Base-by-base conservation (phyloP, 805 yeast genomes). In the Metschnikowia borealis region DNA sequence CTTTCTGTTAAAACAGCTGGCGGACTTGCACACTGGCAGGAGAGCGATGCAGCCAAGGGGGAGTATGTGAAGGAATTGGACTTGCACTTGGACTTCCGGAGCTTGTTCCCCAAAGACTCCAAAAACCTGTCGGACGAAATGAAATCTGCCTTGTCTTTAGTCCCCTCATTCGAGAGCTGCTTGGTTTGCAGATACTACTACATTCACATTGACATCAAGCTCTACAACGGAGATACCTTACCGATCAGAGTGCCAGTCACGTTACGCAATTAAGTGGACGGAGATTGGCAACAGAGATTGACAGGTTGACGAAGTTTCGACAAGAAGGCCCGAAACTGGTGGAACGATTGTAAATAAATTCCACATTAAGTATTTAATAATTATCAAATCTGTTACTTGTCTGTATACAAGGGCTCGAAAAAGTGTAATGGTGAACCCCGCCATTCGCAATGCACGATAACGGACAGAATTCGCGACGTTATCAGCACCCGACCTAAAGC, bases 101-200 rank as follows among this genome's bases (percentile, higher is more conserved):
- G 49, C 31, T 46, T 55, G 14, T 53, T 51, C 39, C 36, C 49
- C 1, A 54, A 49, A 34, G 57, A 54, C 21, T 34, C 49, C 14
- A 46, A 46, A 34, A 40, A 50, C 3, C 52, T 49, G 17, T 40
- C 47, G 6, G 55, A 51, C 23, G 62, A 63, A 14, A 14, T 50
- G 42, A 45, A 40, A n/a, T 53, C 54, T 13, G 62, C 58, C 5
- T 51, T 58, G 42, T 50, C 55, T 23, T 47, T 65, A 23, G 65
- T 65, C 14, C 69, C 69, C 10, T 56, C 60, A 13, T 65, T 64
- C 50, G 68, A 65, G 47, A 63, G 65, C 37, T 65, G 69, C 44
- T 58, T 65, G 17, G 49, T 64, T 37, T 66, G 67, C 18, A 56
- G 69, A 8, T 57, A 56, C 49, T 65, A 65, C 57, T 65, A 58